These are phyloP conservation scores for Trypanosomatidae sp. DNA, from an alignment of 208 protist species.

Conservation along the genomic window DNA sequence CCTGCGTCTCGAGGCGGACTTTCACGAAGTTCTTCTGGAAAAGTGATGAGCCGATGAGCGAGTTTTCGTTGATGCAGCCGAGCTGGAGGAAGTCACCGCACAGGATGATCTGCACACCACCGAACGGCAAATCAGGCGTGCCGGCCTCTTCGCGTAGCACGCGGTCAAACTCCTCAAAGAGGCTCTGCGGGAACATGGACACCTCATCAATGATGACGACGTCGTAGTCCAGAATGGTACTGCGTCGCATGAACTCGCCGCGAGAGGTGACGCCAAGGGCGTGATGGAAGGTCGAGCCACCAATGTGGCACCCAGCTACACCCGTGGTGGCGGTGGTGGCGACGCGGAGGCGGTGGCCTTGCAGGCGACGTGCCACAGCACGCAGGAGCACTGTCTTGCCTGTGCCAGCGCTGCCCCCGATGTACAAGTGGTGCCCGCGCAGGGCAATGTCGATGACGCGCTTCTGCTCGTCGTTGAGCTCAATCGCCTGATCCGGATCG, in stretches of 20 bases:
- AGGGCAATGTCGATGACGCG: conserved; percentile 82
- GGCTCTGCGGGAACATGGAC: conserved; percentile 83
- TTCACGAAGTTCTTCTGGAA: conserved; percentile 83
- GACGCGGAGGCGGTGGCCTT: conserved; percentile 76
- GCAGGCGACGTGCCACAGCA: conserved; percentile 62
- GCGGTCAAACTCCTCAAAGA: conserved; percentile 90
- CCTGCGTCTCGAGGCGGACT: conserved; percentile 71
- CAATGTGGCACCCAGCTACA: conserved; percentile 90
- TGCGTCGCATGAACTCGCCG: conserved; percentile 81
- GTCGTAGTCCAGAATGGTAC: conserved; percentile 78
- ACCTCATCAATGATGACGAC: conserved; percentile 94
- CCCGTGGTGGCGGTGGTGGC: conserved; percentile 91
- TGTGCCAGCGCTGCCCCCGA: conserved; percentile 88
- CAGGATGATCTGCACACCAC: conserved; percentile 93
- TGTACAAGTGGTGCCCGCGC: conserved; percentile 83
- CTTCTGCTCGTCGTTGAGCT: conserved; percentile 88
- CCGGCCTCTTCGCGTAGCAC: conserved; percentile 80
- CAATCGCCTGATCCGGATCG: conserved; percentile 36
- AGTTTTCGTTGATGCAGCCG: conserved; percentile 83
- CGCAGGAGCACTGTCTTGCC: conserved; percentile 89
- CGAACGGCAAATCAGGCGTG: conserved; percentile 87
- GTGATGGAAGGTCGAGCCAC: conserved; percentile 92
- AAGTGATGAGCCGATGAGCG: conserved; percentile 62
- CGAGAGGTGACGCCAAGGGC: conserved; percentile 72
- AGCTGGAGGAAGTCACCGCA: conserved; percentile 94